A percentile compares a stretch with the other conserved stretches of the same genome.
Evolutionary conservation across 108 stramenopile species (phyloP).

Genomic region (Aurantiochytrium sp.): DNA sequence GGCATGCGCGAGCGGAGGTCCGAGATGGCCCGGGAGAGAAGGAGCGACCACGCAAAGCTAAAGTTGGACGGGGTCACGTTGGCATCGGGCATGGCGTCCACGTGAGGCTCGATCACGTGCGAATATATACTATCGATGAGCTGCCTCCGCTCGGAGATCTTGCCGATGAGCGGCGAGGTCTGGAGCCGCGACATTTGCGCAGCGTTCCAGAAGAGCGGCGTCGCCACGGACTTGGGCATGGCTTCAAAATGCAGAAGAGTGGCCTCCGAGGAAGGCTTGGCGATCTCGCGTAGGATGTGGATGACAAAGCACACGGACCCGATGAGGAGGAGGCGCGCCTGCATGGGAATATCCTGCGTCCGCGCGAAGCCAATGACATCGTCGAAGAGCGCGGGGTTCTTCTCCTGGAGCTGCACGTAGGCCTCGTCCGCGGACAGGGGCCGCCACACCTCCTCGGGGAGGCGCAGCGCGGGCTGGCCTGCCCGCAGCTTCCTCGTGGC

Average conservation of each 20-base stretch:
- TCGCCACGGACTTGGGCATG: neutral
- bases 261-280: neutral
- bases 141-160: neutral
- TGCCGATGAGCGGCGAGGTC: neutral
- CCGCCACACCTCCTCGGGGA: neutral
- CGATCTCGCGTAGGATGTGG: neutral
- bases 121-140: neutral
- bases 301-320: neutral
- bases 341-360: neutral
- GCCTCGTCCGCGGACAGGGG: constrained; percentile 12
- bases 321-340: neutral
- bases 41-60: constrained; percentile 5
- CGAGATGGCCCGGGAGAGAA: neutral
- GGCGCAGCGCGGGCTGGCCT: neutral
- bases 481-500: neutral
- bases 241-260: neutral
- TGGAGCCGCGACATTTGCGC: neutral
- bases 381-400: neutral
- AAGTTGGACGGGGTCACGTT: constrained; percentile 8
- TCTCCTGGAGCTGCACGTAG: neutral
- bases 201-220: neutral
- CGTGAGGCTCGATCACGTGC: neutral
- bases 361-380: neutral
- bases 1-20: neutral
- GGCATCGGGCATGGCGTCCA: neutral